phyloP scores from a whole-genome alignment of 2,329 filamentous ascomycete genomes.

The Xylaria sp. region DNA sequence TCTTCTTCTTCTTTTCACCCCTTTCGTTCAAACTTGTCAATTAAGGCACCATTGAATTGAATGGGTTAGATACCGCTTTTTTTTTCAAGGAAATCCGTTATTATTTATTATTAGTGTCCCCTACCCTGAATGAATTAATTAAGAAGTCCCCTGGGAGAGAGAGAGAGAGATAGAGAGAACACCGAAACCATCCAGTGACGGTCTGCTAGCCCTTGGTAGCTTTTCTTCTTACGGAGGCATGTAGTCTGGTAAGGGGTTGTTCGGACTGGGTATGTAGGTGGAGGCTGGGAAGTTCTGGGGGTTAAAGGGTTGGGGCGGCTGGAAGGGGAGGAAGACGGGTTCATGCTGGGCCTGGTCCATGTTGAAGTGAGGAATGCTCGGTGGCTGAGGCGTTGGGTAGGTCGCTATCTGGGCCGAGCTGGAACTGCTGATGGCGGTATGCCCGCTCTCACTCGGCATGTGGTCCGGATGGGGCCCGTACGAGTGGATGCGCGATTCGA shows the following conservation, averaged over 20 bases:
- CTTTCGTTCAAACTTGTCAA: not conserved
- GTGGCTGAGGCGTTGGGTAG: conserved; percentile 9
- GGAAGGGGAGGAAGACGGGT: conserved; percentile 13
- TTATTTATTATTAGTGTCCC: not conserved
- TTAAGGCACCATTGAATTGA: not conserved
- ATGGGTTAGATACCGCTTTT: not conserved
- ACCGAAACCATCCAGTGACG: not conserved
- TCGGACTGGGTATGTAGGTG: conserved; percentile 12
- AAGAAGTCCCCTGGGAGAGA: not conserved
- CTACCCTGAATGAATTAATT: not conserved
- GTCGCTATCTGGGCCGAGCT: conserved; percentile 6
- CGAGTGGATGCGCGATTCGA: conserved; percentile 13
- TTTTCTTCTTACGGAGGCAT: conserved; percentile 11
- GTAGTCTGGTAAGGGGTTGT: conserved; percentile 15
- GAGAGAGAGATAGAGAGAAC: not conserved
- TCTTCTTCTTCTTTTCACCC: not conserved
- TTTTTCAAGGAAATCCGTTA: not conserved
- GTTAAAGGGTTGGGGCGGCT: conserved; percentile 11
- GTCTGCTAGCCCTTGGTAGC: not conserved
- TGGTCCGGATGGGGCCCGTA: conserved; percentile 9
- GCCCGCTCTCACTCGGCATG: conserved; percentile 3
- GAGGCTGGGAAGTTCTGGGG: conserved; percentile 3
- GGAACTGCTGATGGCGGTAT: conserved; percentile 3
- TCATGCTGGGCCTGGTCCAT: conserved; percentile 10
- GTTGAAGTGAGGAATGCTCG: conserved; percentile 8